These are phyloP conservation scores for Fusarium falciforme DNA, from an alignment of 2,329 filamentous ascomycete species.

Conservation along the genomic window DNA sequence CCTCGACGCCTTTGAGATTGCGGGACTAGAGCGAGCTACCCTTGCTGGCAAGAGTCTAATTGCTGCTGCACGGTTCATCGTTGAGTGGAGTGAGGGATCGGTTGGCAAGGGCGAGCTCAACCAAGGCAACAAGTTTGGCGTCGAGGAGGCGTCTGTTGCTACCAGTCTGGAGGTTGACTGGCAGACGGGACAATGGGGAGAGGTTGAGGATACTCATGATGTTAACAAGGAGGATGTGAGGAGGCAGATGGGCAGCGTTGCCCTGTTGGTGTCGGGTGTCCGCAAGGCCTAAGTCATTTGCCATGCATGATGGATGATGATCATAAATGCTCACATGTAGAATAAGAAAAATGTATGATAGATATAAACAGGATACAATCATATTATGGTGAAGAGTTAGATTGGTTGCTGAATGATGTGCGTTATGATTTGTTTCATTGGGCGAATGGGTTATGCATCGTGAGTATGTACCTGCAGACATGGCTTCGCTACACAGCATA, in stretches of 20 bases:
- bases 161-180: slow-evolving; percentile 88
- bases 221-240: slow-evolving; percentile 91
- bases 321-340: slow-evolving; percentile 20
- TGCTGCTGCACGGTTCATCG: slow-evolving; percentile 78
- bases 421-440: neutral
- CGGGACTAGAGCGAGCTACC: slow-evolving; percentile 84
- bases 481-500: neutral
- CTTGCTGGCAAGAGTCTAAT: slow-evolving; percentile 90
- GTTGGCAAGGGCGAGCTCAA: slow-evolving; percentile 58
- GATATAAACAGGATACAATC: neutral
- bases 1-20: slow-evolving; percentile 82
- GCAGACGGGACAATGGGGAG: slow-evolving; percentile 93
- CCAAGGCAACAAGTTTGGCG: slow-evolving; percentile 68
- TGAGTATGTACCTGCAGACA: neutral
- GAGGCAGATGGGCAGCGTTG: slow-evolving; percentile 87
- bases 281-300: slow-evolving; percentile 41
- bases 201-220: slow-evolving; percentile 98
- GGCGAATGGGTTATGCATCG: neutral
- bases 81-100: slow-evolving; percentile 87
- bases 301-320: neutral
- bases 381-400: neutral
- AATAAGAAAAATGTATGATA: slow-evolving; percentile 35
- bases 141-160: slow-evolving; percentile 83
- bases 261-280: slow-evolving; percentile 80
- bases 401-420: neutral